Percentiles rank a stretch among this genome's conserved stretches.
phyloP scores from a whole-genome alignment of 176 grass and related monocot genomes.

The Dendrocalamus sinicus region DNA sequence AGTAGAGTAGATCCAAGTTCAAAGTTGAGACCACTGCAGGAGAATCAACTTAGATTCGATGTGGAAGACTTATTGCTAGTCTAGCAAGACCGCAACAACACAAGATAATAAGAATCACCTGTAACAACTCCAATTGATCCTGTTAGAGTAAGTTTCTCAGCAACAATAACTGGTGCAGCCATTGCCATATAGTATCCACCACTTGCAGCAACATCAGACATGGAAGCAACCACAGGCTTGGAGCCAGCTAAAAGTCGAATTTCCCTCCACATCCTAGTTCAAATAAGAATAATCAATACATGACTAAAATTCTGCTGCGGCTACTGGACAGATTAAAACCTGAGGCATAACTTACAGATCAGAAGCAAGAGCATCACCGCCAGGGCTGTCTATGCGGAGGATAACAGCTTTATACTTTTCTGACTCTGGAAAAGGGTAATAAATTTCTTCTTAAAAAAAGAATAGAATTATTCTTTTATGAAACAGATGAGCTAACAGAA shows the following conservation, averaged over 20 bases:
- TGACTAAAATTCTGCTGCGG: not conserved
- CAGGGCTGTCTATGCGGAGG: slow-evolving; percentile 91
- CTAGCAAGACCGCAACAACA: slow-evolving; percentile 30
- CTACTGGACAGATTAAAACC: slow-evolving; percentile 19
- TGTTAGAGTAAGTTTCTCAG: slow-evolving; percentile 94
- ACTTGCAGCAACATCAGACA: slow-evolving; percentile 97
- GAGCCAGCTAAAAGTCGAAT: slow-evolving; percentile 81
- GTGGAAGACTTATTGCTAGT: not conserved
- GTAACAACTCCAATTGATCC: slow-evolving; percentile 96
- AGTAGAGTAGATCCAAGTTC: slow-evolving; percentile 27
- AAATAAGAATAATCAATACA: slow-evolving; percentile 51
- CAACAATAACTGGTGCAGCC: slow-evolving; percentile 87
- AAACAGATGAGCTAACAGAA: slow-evolving; percentile 30
- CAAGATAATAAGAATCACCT: slow-evolving; percentile 58
- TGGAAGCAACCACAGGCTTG: slow-evolving; percentile 94
- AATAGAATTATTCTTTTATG: slow-evolving; percentile 4
- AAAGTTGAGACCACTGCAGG: slow-evolving; percentile 21
- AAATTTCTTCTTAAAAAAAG: slow-evolving; percentile 43
- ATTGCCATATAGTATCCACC: slow-evolving; percentile 97
- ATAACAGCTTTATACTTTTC: slow-evolving; percentile 93
- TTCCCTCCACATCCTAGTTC: slow-evolving; percentile 95
- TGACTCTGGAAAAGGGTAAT: slow-evolving; percentile 66
- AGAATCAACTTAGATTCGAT: not conserved
- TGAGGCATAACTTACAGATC: slow-evolving; percentile 77
- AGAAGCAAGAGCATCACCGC: slow-evolving; percentile 98